Base-by-base conservation (phyloP, 192 early-diverging fungal genomes). In the Oehlia diaphana region DNA sequence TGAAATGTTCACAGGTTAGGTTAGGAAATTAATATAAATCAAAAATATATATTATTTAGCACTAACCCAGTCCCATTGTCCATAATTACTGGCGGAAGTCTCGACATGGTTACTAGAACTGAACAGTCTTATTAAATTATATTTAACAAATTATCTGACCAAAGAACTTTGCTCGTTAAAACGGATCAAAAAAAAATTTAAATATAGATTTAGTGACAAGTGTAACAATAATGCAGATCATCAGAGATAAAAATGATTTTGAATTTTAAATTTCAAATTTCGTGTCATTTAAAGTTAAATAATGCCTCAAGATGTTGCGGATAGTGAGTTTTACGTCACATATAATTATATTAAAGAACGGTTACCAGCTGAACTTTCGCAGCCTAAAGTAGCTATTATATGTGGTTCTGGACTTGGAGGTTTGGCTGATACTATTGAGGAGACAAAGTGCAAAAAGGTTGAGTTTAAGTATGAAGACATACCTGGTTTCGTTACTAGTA, bases 21-120 rank as follows among this genome's bases (percentile, higher is more conserved):
- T 42, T 42, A 8, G 5, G 39, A 8, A 8, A 42, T 42, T 0
- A 42, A 42, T 42, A 42, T 9, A 42, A 42, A 42, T 8, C 0
- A 42, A 42, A 42, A 42, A 42, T 42, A 42, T 7, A 42, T 42
- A 10, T 35, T 26, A 35, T 33, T 26, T 28, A 26, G 14, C 63
- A 63, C 89, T 83, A 87, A 97, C 95, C 97, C 97, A 47, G 97
- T 98, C 81, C 97, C 97, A 89, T 98, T 98, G 88, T 98, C 97
- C 83, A 98, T 97, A 82, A 98, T 94, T 61, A 98, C 95, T 47
- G 95, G 90, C 78, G 95, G 91, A 66, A 88, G 85, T 79, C 81
- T 85, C 81, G 82, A 81, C 85, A 87, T 89, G 62, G 64, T 80
- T 42, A n/a, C 10, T 19, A 42, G 47, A 14, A 76, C 1, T 33